A percentile compares a stretch with the other conserved stretches of the same genome.
These are phyloP conservation scores for Puccinia triticina DNA, from an alignment of 1,284 basidiomycete genomes.

Conservation along the genomic window DNA sequence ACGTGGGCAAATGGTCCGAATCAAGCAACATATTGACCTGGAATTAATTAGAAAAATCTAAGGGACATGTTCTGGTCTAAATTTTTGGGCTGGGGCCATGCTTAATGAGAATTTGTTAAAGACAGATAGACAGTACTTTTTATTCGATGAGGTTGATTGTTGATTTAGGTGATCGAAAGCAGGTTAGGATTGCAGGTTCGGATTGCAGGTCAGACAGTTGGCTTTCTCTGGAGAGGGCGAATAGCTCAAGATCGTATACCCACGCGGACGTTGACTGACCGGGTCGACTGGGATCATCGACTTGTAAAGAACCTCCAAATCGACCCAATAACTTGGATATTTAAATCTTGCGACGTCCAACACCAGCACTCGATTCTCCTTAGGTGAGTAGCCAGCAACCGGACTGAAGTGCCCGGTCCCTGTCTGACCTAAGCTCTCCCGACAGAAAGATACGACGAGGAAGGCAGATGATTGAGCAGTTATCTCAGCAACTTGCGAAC, in stretches of 20 bases:
- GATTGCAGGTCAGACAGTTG: conserved; percentile 37
- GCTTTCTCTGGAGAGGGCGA: conserved; percentile 44
- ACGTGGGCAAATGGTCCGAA: too few species aligned
- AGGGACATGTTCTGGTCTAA: too few species aligned
- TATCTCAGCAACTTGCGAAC: conserved; percentile 51
- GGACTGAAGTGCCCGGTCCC: conserved; percentile 57
- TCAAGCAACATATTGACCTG: too few species aligned
- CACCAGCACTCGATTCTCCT: conserved; percentile 55
- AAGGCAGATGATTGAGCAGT: conserved; percentile 30
- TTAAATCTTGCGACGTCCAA: conserved; percentile 58
- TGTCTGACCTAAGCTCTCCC: conserved; percentile 56
- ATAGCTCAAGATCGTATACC: conserved; percentile 54
- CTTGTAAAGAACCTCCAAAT: conserved; percentile 53
- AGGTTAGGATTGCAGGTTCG: too few species aligned
- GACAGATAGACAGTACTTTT: too few species aligned
- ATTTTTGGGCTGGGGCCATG: too few species aligned
- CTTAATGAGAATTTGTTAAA: too few species aligned
- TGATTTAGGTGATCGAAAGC: too few species aligned
- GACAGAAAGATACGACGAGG: conserved; percentile 56
- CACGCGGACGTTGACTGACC: conserved; percentile 55
- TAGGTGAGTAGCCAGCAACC: conserved; percentile 54
- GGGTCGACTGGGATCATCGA: conserved; percentile 56
- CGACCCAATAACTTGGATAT: conserved; percentile 53
- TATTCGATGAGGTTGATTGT: too few species aligned
- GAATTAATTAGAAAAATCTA: too few species aligned